Conservation (phyloP, 768 basidiomycete genomes). For the Hemileccinum impolitum region DNA sequence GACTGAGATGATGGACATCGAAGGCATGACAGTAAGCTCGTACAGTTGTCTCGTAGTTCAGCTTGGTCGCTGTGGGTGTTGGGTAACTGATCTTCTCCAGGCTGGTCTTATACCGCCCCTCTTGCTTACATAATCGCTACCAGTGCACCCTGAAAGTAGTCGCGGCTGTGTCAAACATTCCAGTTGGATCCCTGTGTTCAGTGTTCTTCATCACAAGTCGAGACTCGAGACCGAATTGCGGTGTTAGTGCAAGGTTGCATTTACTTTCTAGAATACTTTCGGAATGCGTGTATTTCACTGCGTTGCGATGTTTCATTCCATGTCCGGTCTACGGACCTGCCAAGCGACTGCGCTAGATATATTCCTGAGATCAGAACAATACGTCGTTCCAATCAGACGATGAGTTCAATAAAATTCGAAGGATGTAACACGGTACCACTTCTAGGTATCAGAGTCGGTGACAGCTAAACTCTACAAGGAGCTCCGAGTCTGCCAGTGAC, state of each 20-base stretch:
- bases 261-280: constrained; percentile 16
- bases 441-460: constrained; percentile 4
- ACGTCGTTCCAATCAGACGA: too few species aligned
- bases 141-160: background rate
- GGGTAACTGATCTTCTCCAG: background rate
- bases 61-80: constrained; percentile 4
- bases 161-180: constrained; percentile 19
- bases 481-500: too few species aligned
- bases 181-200: background rate
- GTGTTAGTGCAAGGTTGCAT: constrained; percentile 5
- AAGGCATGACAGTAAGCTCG: constrained; percentile 18
- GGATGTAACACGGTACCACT: too few species aligned
- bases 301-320: constrained; percentile 13
- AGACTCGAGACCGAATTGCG: constrained; percentile 5
- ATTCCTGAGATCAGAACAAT: too few species aligned
- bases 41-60: background rate
- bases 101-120: constrained; percentile 6
- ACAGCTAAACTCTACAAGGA: background rate
- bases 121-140: constrained; percentile 19
- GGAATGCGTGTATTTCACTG: background rate
- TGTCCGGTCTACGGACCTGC: background rate
- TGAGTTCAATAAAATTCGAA: too few species aligned
- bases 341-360: too few species aligned
- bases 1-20: constrained; percentile 27
- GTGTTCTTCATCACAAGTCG: background rate